Percentiles rank a stretch among this genome's conserved stretches.
Conservation (phyloP, 495 filamentous ascomycete species). For the Aspergillus affinis region DNA sequence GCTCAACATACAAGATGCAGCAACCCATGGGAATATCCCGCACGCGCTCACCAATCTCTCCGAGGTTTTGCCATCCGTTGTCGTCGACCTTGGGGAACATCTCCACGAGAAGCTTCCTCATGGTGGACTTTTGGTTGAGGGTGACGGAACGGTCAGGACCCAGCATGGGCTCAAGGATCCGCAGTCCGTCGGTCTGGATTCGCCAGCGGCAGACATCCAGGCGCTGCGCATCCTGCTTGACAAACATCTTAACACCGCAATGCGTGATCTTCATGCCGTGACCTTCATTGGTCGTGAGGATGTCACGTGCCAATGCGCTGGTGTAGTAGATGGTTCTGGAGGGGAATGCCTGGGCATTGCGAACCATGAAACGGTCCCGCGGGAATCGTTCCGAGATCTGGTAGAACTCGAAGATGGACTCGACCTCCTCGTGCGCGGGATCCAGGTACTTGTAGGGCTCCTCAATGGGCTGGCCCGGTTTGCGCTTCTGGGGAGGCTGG, state of each 20-base stretch:
- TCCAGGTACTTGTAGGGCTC: slow-evolving; percentile 91
- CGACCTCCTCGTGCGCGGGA: slow-evolving; percentile 68
- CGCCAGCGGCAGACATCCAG: slow-evolving; percentile 86
- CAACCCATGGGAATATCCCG: slow-evolving; percentile 82
- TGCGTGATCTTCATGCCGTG: slow-evolving; percentile 93
- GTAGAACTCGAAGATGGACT: slow-evolving; percentile 78
- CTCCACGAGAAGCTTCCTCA: slow-evolving; percentile 79
- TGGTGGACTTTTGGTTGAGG: slow-evolving; percentile 70
- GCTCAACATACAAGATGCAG: slow-evolving; percentile 81
- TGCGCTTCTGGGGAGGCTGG: slow-evolving; percentile 41
- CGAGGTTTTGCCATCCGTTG: slow-evolving; percentile 68
- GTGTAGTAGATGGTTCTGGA: slow-evolving; percentile 95
- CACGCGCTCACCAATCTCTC: slow-evolving; percentile 85
- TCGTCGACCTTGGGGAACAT: slow-evolving; percentile 86
- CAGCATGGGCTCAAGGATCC: slow-evolving; percentile 83
- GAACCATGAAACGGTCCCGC: slow-evolving; percentile 87
- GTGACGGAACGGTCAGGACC: slow-evolving; percentile 73
- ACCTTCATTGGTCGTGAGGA: slow-evolving; percentile 79
- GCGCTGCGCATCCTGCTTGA: slow-evolving; percentile 90
- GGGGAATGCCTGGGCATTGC: slow-evolving; percentile 79
- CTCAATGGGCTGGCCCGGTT: slow-evolving; percentile 59
- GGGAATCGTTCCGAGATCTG: slow-evolving; percentile 80
- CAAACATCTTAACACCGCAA: slow-evolving; percentile 96
- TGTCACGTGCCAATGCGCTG: slow-evolving; percentile 75
- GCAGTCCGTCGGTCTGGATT: slow-evolving; percentile 90